Conservation (phyloP, 2,329 filamentous ascomycete species). For the Talaromyces albobiverticillius region DNA sequence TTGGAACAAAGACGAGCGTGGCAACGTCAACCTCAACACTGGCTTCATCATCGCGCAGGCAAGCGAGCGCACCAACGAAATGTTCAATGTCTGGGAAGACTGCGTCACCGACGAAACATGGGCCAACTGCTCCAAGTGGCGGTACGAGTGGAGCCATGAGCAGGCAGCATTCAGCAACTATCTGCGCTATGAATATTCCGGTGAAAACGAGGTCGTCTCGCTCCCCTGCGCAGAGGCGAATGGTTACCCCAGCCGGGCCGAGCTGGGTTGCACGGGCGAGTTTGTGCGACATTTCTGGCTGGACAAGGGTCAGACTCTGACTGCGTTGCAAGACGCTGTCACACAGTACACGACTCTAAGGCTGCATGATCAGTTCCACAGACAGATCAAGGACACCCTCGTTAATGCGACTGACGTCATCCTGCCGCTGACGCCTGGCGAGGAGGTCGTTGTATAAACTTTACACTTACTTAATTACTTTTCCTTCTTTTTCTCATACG, state of each 20-base stretch:
- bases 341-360: constrained; percentile 11
- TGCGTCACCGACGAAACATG: constrained; percentile 10
- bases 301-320: constrained; percentile 2
- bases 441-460: constrained; percentile 5
- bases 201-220: constrained; percentile 4
- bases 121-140: constrained; percentile 12
- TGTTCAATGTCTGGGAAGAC: constrained; percentile 13
- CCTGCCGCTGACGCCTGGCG: constrained; percentile 7
- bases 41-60: constrained; percentile 16
- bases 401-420: constrained; percentile 10
- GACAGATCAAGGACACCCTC: constrained; percentile 5
- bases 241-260: constrained; percentile 7
- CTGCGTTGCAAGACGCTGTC: constrained; percentile 8
- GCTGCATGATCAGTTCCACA: constrained; percentile 12
- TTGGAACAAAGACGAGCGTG: constrained; percentile 10
- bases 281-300: constrained; percentile 15
- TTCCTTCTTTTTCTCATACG: not conserved
- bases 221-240: constrained; percentile 12
- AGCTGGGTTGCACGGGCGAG: constrained; percentile 8
- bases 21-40: constrained; percentile 14
- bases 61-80: constrained; percentile 10
- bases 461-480: not conserved
- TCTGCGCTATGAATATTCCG: constrained; percentile 11
- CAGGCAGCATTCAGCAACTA: constrained; percentile 15
- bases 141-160: constrained; percentile 15